A percentile compares a stretch with the other conserved stretches of the same genome.
Conservation (phyloP, 2,329 filamentous ascomycete species). For the Calonectria fujianensis region DNA sequence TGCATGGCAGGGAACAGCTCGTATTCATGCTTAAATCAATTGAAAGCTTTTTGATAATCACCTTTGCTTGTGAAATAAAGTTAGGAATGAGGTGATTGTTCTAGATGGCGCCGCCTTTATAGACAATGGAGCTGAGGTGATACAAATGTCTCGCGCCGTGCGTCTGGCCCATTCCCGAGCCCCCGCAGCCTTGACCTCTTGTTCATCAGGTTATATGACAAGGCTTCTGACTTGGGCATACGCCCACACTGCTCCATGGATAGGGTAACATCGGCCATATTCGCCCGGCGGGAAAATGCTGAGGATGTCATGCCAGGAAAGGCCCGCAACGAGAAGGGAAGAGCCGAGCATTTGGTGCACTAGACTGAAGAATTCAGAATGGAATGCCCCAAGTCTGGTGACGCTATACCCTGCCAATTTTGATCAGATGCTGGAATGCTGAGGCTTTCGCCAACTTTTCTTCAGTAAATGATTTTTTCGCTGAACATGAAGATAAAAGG, state of each 20-base stretch:
- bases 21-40: background rate
- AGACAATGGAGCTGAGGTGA: background rate
- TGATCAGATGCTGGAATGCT: background rate
- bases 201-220: no score
- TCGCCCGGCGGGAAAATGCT: background rate
- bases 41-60: background rate
- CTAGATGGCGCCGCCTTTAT: background rate
- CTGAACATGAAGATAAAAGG: background rate
- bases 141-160: background rate
- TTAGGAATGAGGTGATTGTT: background rate
- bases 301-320: background rate
- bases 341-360: background rate
- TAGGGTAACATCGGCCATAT: conserved; percentile 14
- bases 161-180: background rate
- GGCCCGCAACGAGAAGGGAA: background rate
- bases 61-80: background rate
- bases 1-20: background rate
- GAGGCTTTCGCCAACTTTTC: background rate
- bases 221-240: conserved; percentile 15
- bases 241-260: background rate
- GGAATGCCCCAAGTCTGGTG: background rate
- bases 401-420: background rate
- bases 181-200: background rate
- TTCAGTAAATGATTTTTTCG: background rate
- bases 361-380: background rate